Percentiles rank a stretch among this genome's conserved stretches.
Evolutionary conservation across 2,329 filamentous ascomycete species (phyloP).

Genomic region (Pseudocercospora pini-densiflorae): DNA sequence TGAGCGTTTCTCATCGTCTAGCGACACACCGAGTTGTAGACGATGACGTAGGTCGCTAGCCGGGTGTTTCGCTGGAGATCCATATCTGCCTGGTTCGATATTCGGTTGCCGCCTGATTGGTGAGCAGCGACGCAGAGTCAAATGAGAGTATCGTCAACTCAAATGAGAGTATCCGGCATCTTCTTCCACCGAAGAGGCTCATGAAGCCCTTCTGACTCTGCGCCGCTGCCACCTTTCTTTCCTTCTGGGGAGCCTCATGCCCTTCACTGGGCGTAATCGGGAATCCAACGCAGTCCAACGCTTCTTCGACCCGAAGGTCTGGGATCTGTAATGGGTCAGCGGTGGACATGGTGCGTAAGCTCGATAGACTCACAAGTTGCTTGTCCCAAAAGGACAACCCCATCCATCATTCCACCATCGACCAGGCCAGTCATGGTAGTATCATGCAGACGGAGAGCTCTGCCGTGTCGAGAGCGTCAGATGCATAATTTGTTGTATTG

Average conservation of each 20-base stretch:
- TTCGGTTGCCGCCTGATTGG: slow-evolving; percentile 24
- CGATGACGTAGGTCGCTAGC: slow-evolving; percentile 35
- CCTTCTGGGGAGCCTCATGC: neutral
- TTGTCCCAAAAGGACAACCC: too few species aligned
- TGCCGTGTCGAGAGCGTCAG: neutral
- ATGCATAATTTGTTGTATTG: too few species aligned
- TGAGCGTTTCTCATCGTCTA: slow-evolving; percentile 31
- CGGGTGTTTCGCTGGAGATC: slow-evolving; percentile 26
- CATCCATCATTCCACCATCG: too few species aligned
- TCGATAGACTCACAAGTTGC: too few species aligned
- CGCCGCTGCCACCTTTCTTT: neutral
- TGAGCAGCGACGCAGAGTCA: neutral
- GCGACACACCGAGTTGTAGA: slow-evolving; percentile 25
- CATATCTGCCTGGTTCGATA: slow-evolving; percentile 17
- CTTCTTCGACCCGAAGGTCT: too few species aligned
- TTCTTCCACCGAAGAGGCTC: neutral
- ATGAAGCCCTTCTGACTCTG: neutral
- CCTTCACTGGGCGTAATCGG: neutral
- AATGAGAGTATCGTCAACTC: neutral
- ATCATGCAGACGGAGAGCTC: neutral
- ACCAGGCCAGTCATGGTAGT: neutral
- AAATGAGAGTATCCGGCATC: neutral
- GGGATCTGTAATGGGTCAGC: too few species aligned
- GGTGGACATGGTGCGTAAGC: too few species aligned
- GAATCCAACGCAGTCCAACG: neutral